Conservation (phyloP, 2,329 filamentous ascomycete genomes). For the Fusarium humuli region DNA sequence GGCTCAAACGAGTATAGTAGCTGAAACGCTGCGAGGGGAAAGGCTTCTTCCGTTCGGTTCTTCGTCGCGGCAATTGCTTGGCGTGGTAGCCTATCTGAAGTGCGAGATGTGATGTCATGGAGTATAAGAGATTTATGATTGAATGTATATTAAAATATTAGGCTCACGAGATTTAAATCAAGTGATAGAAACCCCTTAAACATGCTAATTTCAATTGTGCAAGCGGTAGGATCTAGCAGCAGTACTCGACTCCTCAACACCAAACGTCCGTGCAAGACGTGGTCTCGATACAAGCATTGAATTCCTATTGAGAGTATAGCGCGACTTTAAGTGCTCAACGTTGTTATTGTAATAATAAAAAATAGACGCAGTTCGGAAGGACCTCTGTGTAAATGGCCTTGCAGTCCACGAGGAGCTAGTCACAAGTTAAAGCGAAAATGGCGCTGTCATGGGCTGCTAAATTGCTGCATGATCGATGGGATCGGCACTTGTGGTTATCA, state of each 20-base stretch:
- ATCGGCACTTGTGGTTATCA: not conserved
- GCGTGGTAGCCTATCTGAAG: not conserved
- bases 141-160: accelerated
- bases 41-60: not conserved
- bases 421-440: not conserved
- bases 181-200: too few species aligned
- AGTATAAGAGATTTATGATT: not conserved
- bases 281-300: too few species aligned
- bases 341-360: too few species aligned
- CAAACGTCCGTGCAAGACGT: too few species aligned
- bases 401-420: too few species aligned
- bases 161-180: accelerated
- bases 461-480: not conserved
- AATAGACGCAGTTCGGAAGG: too few species aligned
- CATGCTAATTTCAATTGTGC: too few species aligned
- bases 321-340: too few species aligned
- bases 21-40: not conserved
- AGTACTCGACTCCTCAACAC: too few species aligned
- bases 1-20: not conserved
- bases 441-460: accelerated
- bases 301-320: too few species aligned
- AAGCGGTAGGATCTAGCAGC: too few species aligned
- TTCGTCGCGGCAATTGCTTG: not conserved
- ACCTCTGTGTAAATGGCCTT: too few species aligned
- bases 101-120: not conserved